Percentiles rank a stretch among this genome's conserved stretches.
Conservation (phyloP, 2,329 filamentous ascomycete genomes). For the Tolypocladium tropicale region DNA sequence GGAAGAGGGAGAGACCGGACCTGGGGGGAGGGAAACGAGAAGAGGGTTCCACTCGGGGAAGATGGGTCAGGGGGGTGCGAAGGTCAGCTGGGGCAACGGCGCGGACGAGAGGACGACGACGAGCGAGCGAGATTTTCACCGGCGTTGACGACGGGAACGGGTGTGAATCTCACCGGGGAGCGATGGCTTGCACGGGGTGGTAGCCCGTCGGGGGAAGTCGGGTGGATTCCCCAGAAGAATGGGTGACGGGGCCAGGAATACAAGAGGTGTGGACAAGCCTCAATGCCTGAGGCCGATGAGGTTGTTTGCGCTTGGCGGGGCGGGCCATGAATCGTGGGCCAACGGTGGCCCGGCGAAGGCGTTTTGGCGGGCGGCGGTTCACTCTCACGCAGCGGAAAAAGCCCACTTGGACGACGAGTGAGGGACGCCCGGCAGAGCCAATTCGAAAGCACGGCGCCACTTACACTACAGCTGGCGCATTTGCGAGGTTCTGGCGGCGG, state of each 20-base stretch:
- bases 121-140: conserved; percentile 21
- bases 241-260: conserved; percentile 9
- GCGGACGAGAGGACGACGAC: conserved; percentile 4
- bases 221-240: conserved; percentile 19
- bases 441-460: neutral
- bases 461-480: neutral
- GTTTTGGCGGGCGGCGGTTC: neutral
- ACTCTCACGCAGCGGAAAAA: neutral
- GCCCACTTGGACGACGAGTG: neutral
- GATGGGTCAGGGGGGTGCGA: conserved; percentile 18
- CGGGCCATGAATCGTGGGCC: conserved; percentile 6
- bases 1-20: conserved; percentile 28
- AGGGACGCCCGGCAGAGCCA: neutral
- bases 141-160: conserved; percentile 6
- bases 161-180: conserved; percentile 17
- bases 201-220: conserved; percentile 23
- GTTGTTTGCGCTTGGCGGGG: conserved; percentile 4
- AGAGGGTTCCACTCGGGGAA: conserved; percentile 24
- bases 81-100: conserved; percentile 25
- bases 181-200: conserved; percentile 12
- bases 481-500: neutral
- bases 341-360: neutral
- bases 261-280: conserved; percentile 6
- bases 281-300: conserved; percentile 19
- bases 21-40: conserved; percentile 20